phyloP scores from a whole-genome alignment of 192 early-diverging fungal genomes.

The Coemansia sp. region DNA sequence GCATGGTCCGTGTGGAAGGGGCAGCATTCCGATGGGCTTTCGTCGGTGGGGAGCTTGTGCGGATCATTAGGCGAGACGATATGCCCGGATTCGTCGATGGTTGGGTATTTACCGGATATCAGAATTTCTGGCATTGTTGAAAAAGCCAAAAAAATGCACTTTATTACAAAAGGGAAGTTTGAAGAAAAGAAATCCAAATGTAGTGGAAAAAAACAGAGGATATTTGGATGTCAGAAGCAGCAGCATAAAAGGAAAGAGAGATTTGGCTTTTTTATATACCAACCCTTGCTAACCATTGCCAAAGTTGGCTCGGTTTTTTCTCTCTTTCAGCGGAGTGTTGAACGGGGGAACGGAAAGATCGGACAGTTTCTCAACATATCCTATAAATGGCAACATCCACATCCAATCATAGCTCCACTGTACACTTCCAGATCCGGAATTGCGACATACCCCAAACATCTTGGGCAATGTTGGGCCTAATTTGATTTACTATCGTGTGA shows the following conservation, averaged over 20 bases:
- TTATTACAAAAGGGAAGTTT: too few relatives aligned
- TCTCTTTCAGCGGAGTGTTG: background rate
- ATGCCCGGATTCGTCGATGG: background rate
- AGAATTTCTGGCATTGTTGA: slow-evolving; percentile 6
- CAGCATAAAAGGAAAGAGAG: too few relatives aligned
- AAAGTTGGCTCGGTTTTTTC: background rate
- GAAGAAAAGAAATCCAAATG: background rate
- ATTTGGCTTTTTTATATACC: background rate
- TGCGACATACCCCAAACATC: background rate
- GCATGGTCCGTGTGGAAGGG: background rate
- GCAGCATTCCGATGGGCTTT: background rate
- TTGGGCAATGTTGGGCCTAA: background rate
- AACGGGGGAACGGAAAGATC: background rate
- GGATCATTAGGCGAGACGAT: background rate
- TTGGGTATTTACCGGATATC: slow-evolving; percentile 1
- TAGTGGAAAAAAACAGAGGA: too few relatives aligned
- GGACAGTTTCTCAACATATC: background rate
- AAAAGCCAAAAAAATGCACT: background rate
- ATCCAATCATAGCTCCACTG: background rate
- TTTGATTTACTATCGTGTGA: background rate
- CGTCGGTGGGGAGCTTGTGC: background rate
- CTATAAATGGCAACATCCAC: slow-evolving; percentile 1
- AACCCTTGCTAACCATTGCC: background rate
- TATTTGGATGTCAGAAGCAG: too few relatives aligned
- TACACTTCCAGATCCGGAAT: too few relatives aligned